Base-by-base conservation (phyloP, 768 basidiomycete species). In the Amanita brunnescens region DNA sequence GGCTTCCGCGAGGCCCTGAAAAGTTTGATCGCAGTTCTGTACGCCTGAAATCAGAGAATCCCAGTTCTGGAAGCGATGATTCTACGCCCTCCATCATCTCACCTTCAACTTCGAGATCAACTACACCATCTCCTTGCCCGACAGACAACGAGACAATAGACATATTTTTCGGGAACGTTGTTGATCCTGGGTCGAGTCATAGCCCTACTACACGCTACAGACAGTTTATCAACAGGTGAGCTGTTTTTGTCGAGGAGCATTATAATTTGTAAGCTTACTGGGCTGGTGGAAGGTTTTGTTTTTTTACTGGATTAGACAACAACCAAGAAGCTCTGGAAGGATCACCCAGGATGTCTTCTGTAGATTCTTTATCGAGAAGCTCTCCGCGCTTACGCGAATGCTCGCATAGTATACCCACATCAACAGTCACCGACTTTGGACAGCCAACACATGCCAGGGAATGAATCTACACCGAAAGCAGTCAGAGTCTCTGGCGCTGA, bases 181-280 rank as follows among this genome's bases (percentile, higher is more conserved):
- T 57, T 5, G 58, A 56, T 24, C 51, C 55, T n/a, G 58, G 57
- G 37, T 41, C 53, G 39, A 37, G 34, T 23, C 55, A 50, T 37
- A 65, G 60, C 54, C 67, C 70, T n/a, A 61, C 67, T 18, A 68
- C 72, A 20, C 71, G 72, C 55, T 87, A 87, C 60, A 72, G 70
- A 54, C 74, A 78, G 53, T 80, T 89, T 54, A 62, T 89, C 52
- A 78, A 79, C 64, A 80, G 72, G 86, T 86, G 58, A 41, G 80
- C 26, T 4, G 23, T 18, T 30, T 38, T 37, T 41, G 18, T 6
- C 26, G n/a, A 6, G 14, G n/a, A 16, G 32, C 18, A n/a, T 23
- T 18, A 43, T 43, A 16, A 34, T 7, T 38, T 44, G n/a, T 47
- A 52, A 41, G 23, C 41, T 34, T 9, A 47, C 18, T 24, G 4